Evolutionary conservation across 805 yeast species (phyloP).

Genomic region (Saturnispora mendoncae): DNA sequence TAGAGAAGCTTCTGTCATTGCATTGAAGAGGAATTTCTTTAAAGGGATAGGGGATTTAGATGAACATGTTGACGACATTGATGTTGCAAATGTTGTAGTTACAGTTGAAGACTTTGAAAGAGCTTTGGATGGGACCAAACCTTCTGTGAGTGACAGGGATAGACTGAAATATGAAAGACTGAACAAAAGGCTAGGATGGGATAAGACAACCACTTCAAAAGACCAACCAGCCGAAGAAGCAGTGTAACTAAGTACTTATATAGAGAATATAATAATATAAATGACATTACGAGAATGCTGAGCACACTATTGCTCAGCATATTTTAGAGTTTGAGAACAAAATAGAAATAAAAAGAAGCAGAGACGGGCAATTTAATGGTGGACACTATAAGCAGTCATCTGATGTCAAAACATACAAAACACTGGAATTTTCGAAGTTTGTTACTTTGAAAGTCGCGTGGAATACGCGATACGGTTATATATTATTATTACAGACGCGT

Average conservation of each 20-base stretch:
- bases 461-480: not conserved
- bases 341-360: too few relatives aligned
- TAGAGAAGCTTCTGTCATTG: conserved; percentile 87
- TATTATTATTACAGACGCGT: not conserved
- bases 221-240: conserved; percentile 10
- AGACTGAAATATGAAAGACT: conserved; percentile 66
- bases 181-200: conserved; percentile 72
- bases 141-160: conserved; percentile 85
- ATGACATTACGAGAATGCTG: not conserved
- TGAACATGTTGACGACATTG: conserved; percentile 26
- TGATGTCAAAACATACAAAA: too few relatives aligned
- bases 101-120: conserved; percentile 53
- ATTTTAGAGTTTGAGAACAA: not conserved
- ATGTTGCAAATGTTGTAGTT: conserved; percentile 38
- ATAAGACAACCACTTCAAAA: conserved; percentile 21
- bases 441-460: too few relatives aligned
- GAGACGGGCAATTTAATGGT: too few relatives aligned
- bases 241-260: not conserved
- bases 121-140: conserved; percentile 72
- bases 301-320: not conserved
- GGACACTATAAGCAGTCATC: too few relatives aligned
- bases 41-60: conserved; percentile 39
- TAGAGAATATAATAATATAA: not conserved
- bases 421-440: too few relatives aligned
- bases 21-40: conserved; percentile 70